Evolutionary conservation across 148 eudicot species (phyloP), one percentile per base, ranked within the genome.

Genomic region (Suaeda aralocaspica): DNA sequence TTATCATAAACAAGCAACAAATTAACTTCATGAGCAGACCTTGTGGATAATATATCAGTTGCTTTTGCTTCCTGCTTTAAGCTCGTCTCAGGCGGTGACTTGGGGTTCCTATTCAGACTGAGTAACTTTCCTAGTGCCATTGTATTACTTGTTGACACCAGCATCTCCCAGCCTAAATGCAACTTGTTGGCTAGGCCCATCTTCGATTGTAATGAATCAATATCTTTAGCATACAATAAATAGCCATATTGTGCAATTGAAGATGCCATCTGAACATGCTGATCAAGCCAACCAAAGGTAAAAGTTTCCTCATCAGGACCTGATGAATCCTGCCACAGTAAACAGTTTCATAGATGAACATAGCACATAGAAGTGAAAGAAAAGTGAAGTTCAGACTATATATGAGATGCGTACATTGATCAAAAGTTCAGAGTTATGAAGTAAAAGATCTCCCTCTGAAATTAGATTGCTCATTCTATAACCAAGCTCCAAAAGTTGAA

Each of bases 361-460:
- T 65, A 62, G 67, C 42, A 49, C 10, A 33, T 70, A 51, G 48
- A 21, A 33, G 14, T n/a, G 63, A 30, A 50, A 21, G 12, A 67
- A 29, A 10, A 59, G 25, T 26, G 39, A 55, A 34, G 21, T n/a
- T 16, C 26, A 70, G 22, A 44, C 60, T 10, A 24, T 39, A 8
- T 31, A 9, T 41, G 3, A 26, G 26, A 67, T 48, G 64, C 72
- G 66, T 52, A 71, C 75, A 50, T 73, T 66, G 21, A 56, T 70
- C 55, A 80, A 67, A 45, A 69, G 70, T 59, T 87, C 84, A 75
- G 89, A 84, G 69, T 84, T 84, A 56, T 72, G 72, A 67, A 89
- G 84, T 77, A 94, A 80, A 64, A 89, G 57, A 81, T 91, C 98
- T 44, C 86, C 81, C 44, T 86, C 98, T 61, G 97, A 86, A 66